A percentile compares a stretch with the other conserved stretches of the same genome.
phyloP scores from a whole-genome alignment of 2,329 filamentous ascomycete species.

The Fusarium subtropicale region DNA sequence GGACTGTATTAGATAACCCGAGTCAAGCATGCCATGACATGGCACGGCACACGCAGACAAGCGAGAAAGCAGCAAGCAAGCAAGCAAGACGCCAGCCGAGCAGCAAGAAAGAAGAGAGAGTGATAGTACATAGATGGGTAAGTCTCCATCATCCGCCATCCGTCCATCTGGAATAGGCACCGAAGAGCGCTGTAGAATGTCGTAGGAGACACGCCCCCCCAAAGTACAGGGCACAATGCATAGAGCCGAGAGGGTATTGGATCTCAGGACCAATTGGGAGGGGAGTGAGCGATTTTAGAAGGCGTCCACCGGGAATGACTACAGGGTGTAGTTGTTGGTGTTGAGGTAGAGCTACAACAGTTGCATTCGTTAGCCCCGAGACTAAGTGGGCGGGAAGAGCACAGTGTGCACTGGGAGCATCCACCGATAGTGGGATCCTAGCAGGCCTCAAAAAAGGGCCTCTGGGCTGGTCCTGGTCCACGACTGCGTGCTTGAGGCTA shows the following conservation, averaged over 20 bases:
- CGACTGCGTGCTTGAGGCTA: background rate
- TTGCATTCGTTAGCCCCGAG: conserved; percentile 10
- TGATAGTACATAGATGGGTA: conserved; percentile 11
- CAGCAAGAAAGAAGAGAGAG: background rate
- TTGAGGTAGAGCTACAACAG: conserved; percentile 39
- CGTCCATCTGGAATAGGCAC: conserved; percentile 24
- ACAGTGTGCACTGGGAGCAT: conserved; percentile 25
- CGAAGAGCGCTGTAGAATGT: background rate
- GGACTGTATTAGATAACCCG: conserved; percentile 26
- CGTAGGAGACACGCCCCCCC: conserved; percentile 33
- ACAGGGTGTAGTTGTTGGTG: conserved; percentile 37
- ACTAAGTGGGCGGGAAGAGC: conserved; percentile 24
- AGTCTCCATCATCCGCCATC: conserved; percentile 1
- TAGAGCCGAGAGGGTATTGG: conserved; percentile 34
- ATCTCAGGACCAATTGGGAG: conserved; percentile 23
- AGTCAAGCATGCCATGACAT: conserved; percentile 6
- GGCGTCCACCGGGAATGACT: conserved; percentile 36
- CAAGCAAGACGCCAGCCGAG: conserved; percentile 2
- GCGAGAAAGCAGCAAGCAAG: conserved; percentile 18
- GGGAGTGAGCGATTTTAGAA: conserved; percentile 42
- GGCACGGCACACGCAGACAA: conserved; percentile 8
- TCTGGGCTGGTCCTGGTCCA: background rate
- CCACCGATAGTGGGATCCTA: conserved; percentile 23
- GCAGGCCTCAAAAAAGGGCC: conserved; percentile 29
- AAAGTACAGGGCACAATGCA: conserved; percentile 26